Percentiles rank a stretch among this genome's conserved stretches.
Conservation (phyloP, 2,329 filamentous ascomycete species). For the Beauveria bassiana region DNA sequence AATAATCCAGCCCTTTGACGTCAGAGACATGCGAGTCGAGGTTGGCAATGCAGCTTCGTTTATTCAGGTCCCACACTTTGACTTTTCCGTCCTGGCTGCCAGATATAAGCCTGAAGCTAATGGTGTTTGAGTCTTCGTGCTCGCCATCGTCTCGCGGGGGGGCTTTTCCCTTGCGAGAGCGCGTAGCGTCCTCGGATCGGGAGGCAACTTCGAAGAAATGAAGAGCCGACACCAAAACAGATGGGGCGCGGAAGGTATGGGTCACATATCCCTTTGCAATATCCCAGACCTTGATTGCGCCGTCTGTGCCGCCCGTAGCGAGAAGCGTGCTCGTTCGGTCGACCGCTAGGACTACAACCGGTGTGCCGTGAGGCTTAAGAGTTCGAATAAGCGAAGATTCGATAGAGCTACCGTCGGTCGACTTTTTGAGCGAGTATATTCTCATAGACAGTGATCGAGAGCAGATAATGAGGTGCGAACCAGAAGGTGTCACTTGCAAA, state of each 20-base stretch:
- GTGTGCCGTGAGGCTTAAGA: constrained; percentile 82
- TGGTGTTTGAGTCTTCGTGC: constrained; percentile 30
- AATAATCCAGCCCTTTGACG: constrained; percentile 81
- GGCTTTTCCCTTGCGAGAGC: constrained; percentile 26
- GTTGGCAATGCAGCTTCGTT: constrained; percentile 65
- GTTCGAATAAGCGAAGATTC: constrained; percentile 66
- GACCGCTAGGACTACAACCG: constrained; percentile 77
- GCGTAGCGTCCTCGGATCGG: constrained; percentile 23
- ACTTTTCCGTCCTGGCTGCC: constrained; percentile 93
- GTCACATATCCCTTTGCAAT: constrained; percentile 84
- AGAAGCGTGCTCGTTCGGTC: constrained; percentile 84
- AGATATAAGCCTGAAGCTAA: constrained; percentile 73
- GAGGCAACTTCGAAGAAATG: constrained; percentile 76
- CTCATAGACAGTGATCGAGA: constrained; percentile 95
- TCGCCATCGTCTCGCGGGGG: constrained; percentile 23
- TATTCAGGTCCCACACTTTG: constrained; percentile 84
- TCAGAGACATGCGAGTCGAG: constrained; percentile 93
- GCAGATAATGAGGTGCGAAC: constrained; percentile 80
- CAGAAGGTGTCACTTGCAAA: constrained; percentile 69
- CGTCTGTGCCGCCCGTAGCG: constrained; percentile 88
- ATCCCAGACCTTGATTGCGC: constrained; percentile 94
- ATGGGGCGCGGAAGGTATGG: constrained; percentile 90
- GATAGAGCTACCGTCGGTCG: constrained; percentile 48
- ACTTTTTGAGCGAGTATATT: constrained; percentile 66
- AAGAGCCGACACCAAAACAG: constrained; percentile 82